Evolutionary conservation across 2,329 filamentous ascomycete species (phyloP).

Genomic region (Colletotrichum truncatum): DNA sequence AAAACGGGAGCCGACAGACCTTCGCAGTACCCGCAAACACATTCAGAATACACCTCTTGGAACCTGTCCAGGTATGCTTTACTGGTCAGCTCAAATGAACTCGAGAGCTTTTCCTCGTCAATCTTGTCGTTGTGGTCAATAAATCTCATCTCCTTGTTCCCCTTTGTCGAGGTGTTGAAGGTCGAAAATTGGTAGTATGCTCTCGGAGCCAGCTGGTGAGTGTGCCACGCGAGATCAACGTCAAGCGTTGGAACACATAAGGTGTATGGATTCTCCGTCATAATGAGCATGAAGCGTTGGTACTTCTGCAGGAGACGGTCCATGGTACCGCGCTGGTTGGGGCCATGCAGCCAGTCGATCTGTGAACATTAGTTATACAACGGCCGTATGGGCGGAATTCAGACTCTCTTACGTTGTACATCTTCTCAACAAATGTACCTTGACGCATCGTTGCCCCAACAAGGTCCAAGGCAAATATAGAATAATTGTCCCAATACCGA

Average conservation of each 20-base stretch:
- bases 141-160: constrained; percentile 58
- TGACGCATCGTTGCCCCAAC: constrained; percentile 73
- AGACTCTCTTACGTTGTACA: constrained; percentile 59
- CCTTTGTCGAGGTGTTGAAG: constrained; percentile 1
- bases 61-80: constrained; percentile 74
- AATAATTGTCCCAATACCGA: constrained; percentile 75
- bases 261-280: constrained; percentile 54
- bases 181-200: constrained; percentile 70
- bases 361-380: constrained; percentile 17
- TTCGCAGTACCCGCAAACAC: constrained; percentile 88
- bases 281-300: constrained; percentile 68
- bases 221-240: constrained; percentile 82
- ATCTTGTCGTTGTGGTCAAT: constrained; percentile 89
- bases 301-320: constrained; percentile 72
- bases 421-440: constrained; percentile 75
- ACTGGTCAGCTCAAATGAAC: constrained; percentile 77
- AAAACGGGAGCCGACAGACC: constrained; percentile 37
- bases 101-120: constrained; percentile 70
- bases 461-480: constrained; percentile 72
- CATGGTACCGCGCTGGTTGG: constrained; percentile 71
- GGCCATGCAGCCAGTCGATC: constrained; percentile 82
- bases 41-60: constrained; percentile 76
- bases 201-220: constrained; percentile 75
- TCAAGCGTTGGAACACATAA: constrained; percentile 77
- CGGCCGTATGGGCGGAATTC: too few relatives aligned